Conservation (phyloP, 129 eudicot species). For the Cynara cardunculus region DNA sequence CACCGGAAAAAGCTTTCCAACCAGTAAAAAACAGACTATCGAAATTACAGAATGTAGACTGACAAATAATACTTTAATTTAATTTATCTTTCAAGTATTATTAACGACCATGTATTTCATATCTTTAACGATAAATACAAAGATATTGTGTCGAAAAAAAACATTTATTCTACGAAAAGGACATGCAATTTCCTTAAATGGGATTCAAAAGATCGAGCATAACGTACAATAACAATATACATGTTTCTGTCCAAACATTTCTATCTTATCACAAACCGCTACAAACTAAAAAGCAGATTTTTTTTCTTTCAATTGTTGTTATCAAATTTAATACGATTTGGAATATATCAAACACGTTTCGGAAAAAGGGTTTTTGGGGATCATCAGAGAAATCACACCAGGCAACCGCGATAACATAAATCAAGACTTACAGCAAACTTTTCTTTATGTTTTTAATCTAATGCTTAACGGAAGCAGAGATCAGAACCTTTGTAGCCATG, state of each 20-base stretch:
- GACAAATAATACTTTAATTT: not conserved
- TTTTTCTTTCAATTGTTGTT: not conserved
- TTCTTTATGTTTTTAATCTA: too few species aligned
- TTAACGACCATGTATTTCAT: not conserved
- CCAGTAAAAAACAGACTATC: not conserved
- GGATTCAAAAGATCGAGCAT: not conserved
- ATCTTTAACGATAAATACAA: not conserved
- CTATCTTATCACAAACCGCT: slow-evolving; percentile 13
- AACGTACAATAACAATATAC: not conserved
- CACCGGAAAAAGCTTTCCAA: not conserved
- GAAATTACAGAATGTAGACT: not conserved
- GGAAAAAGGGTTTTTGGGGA: not conserved
- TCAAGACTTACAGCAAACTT: not conserved
- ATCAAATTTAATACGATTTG: not conserved
- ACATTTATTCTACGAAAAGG: slow-evolving; percentile 5
- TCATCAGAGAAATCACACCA: not conserved
- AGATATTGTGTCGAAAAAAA: not conserved
- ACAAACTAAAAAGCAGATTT: not conserved
- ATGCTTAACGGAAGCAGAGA: not conserved
- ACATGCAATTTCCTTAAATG: slow-evolving; percentile 10
- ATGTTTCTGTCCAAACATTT: slow-evolving; percentile 13
- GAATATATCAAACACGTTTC: not conserved
- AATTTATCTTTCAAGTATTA: not conserved
- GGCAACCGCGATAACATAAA: not conserved
- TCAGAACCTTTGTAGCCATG: not conserved